Conservation (phyloP, 371 early-diverging fungal species). For the Blyttiomyces sp. region DNA sequence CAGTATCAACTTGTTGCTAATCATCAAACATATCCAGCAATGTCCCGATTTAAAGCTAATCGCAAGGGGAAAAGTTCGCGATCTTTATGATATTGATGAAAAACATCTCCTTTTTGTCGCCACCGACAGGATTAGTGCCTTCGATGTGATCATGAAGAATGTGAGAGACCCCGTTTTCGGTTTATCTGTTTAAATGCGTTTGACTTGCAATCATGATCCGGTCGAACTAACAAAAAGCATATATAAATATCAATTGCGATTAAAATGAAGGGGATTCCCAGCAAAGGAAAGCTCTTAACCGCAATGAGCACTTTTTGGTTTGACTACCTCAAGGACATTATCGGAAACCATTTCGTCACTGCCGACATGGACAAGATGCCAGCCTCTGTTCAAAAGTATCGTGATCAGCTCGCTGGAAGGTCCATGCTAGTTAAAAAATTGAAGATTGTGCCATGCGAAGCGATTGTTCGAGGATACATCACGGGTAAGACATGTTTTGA, state of each 20-base stretch:
- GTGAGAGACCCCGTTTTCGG: conserved; percentile 47
- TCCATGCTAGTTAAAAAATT: conserved; percentile 89
- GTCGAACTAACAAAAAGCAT: too few species aligned
- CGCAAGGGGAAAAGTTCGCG: conserved; percentile 95
- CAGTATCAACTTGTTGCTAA: too few species aligned
- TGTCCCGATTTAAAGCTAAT: conserved; percentile 87
- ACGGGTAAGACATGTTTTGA: conserved; percentile 57
- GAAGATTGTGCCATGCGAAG: conserved; percentile 93
- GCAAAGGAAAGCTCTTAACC: conserved; percentile 95
- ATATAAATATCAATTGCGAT: too few species aligned
- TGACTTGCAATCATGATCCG: too few species aligned
- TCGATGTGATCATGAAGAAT: conserved; percentile 96
- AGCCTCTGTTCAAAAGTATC: conserved; percentile 75
- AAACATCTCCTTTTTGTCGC: conserved; percentile 89
- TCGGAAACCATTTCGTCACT: conserved; percentile 93
- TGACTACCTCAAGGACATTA: conserved; percentile 71
- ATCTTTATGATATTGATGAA: conserved; percentile 90
- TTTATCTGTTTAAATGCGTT: too few species aligned
- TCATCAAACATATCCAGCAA: conserved; percentile 10
- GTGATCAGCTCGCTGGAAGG: conserved; percentile 81
- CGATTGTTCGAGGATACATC: conserved; percentile 96
- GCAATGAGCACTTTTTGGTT: conserved; percentile 95
- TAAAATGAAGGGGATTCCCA: conserved; percentile 74
- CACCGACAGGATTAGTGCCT: conserved; percentile 95
- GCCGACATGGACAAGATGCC: conserved; percentile 93